Conservation (phyloP, 495 filamentous ascomycete genomes). For the Sphaerosporella brunnea region DNA sequence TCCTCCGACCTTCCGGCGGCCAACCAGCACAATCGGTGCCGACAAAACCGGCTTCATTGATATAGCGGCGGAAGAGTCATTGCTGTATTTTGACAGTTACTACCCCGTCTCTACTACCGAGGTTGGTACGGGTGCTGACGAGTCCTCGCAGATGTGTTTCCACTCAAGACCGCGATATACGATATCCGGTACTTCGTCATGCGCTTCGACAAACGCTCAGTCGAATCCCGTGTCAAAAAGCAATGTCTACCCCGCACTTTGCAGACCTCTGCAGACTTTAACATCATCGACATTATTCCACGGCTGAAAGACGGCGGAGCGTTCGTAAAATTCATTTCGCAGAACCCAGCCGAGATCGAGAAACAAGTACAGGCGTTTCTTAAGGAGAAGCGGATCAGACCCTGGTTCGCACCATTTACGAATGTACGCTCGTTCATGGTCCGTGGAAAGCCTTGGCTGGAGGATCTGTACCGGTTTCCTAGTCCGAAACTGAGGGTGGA, state of each 20-base stretch:
- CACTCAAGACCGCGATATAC: conserved; percentile 52
- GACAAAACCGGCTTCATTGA: conserved; percentile 59
- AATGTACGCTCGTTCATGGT: conserved; percentile 52
- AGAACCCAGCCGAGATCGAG: conserved; percentile 43
- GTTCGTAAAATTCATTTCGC: conserved; percentile 63
- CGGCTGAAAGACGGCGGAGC: conserved; percentile 81
- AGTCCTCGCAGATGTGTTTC: conserved; percentile 62
- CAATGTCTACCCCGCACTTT: conserved; percentile 40
- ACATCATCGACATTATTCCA: conserved; percentile 53
- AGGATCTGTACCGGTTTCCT: conserved; percentile 75
- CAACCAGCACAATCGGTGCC: conserved; percentile 11
- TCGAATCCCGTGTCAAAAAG: conserved; percentile 42
- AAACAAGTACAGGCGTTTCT: conserved; percentile 37
- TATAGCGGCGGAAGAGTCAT: conserved; percentile 49
- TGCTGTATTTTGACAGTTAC: conserved; percentile 77
- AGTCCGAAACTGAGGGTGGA: conserved; percentile 60
- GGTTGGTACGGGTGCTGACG: too few species aligned
- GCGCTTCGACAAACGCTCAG: conserved; percentile 40
- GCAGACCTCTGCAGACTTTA: conserved; percentile 31
- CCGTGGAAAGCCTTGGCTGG: conserved; percentile 76
- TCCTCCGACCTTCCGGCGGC: conserved; percentile 4
- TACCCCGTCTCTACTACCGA: too few species aligned
- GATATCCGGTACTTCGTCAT: conserved; percentile 43
- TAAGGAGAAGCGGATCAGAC: conserved; percentile 51
- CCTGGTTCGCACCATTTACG: conserved; percentile 31